phyloP scores from a whole-genome alignment of 352 stramenopile genomes.

The Globisporangium viniferum region DNA sequence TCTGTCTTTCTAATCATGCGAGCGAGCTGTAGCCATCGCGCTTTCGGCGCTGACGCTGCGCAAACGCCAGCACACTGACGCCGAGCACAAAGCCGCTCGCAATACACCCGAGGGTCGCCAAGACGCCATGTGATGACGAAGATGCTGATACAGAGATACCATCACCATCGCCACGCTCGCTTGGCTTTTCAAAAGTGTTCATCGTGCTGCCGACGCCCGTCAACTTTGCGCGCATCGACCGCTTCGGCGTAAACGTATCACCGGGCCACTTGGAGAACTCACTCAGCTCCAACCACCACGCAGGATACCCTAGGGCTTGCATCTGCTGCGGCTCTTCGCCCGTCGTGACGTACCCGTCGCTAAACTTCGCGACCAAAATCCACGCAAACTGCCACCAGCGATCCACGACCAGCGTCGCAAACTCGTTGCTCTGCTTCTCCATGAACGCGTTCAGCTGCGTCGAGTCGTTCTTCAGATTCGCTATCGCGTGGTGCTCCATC shows the following conservation, averaged over 20 bases:
- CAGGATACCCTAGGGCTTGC: conserved; percentile 53
- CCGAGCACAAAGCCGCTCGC: conserved; percentile 36
- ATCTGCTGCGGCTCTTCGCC: conserved; percentile 47
- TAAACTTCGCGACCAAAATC: conserved; percentile 70
- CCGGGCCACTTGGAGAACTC: conserved; percentile 68
- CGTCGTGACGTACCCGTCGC: conserved; percentile 66
- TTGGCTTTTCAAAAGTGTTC: conserved; percentile 13
- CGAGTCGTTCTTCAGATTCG: conserved; percentile 1
- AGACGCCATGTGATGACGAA: background rate
- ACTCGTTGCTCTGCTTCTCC: conserved; percentile 47
- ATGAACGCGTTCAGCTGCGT: conserved; percentile 24
- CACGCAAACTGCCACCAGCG: conserved; percentile 67
- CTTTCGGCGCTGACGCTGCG: conserved; percentile 29
- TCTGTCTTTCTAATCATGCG: conserved; percentile 10
- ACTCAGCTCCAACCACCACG: conserved; percentile 54
- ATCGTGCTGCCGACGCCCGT: conserved; percentile 23
- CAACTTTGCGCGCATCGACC: conserved; percentile 43
- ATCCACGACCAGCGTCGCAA: conserved; percentile 48
- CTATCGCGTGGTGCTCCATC: conserved; percentile 14
- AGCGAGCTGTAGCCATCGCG: conserved; percentile 40
- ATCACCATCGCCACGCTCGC: background rate
- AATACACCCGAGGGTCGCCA: conserved; percentile 27
- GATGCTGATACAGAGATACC: background rate
- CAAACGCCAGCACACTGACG: conserved; percentile 28
- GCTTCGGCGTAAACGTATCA: conserved; percentile 54